A percentile compares a stretch with the other conserved stretches of the same genome.
phyloP scores from a whole-genome alignment of 129 eudicot species.

The Gnaphalium uliginosum region DNA sequence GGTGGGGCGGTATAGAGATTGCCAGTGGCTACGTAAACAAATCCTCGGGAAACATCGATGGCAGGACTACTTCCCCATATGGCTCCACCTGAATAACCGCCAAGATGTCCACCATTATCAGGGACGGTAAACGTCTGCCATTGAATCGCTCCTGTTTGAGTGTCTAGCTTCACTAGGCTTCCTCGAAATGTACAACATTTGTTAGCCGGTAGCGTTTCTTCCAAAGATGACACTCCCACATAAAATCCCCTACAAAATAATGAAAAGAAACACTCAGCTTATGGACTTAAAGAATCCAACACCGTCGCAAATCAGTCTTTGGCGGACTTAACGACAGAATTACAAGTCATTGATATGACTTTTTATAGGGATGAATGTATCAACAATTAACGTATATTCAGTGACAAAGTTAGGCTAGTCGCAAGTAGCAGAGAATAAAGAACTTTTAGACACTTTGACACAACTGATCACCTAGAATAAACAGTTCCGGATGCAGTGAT shows the following conservation, averaged over 20 bases:
- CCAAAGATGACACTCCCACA: slow-evolving; percentile 61
- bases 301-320: no score
- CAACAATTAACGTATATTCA: no score
- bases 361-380: no score
- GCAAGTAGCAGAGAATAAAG: background rate
- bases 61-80: slow-evolving; percentile 92
- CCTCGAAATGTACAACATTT: slow-evolving; percentile 63
- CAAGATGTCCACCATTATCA: slow-evolving; percentile 54
- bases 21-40: slow-evolving; percentile 58
- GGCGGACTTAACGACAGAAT: no score
- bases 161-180: slow-evolving; percentile 64
- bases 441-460: background rate
- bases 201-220: slow-evolving; percentile 33
- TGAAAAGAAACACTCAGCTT: background rate
- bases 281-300: no score
- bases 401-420: background rate
- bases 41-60: slow-evolving; percentile 44
- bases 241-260: slow-evolving; percentile 44
- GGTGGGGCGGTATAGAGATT: slow-evolving; percentile 65
- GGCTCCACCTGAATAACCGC: slow-evolving; percentile 61
- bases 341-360: no score
- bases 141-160: slow-evolving; percentile 43
- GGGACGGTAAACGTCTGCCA: slow-evolving; percentile 81
- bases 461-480: slow-evolving; percentile 43
- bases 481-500: slow-evolving; percentile 71